A percentile compares a stretch with the other conserved stretches of the same genome.
phyloP scores from a whole-genome alignment of 2,329 filamentous ascomycete genomes.

The Colletotrichum musae region DNA sequence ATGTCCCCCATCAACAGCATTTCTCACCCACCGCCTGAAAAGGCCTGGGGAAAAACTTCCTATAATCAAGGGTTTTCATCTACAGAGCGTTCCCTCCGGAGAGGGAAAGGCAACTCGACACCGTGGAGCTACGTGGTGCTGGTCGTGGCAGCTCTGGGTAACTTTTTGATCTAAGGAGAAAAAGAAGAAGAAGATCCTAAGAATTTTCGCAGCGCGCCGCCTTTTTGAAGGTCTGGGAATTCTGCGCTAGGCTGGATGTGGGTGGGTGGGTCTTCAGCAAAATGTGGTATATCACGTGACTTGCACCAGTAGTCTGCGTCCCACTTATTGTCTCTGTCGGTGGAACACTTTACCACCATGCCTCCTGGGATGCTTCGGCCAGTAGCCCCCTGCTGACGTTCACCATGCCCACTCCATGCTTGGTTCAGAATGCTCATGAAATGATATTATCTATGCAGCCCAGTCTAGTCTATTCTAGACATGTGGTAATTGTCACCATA shows the following conservation, averaged over 20 bases:
- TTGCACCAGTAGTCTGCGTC: too few relatives aligned
- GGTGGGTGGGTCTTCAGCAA: background rate
- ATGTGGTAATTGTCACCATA: background rate
- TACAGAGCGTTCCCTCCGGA: slow-evolving; percentile 67
- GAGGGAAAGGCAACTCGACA: slow-evolving; percentile 73
- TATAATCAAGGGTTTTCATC: slow-evolving; percentile 72
- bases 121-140: slow-evolving; percentile 70
- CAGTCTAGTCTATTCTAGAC: slow-evolving; percentile 9
- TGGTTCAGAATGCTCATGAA: slow-evolving; percentile 17
- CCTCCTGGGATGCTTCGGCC: too few relatives aligned
- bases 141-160: slow-evolving; percentile 74
- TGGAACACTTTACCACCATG: too few relatives aligned
- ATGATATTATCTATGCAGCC: slow-evolving; percentile 8
- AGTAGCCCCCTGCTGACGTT: background rate
- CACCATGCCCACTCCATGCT: background rate
- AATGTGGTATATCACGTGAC: too few relatives aligned
- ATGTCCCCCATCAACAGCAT: slow-evolving; percentile 76
- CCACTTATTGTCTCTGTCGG: too few relatives aligned
- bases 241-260: slow-evolving; percentile 43
- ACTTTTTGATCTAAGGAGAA: slow-evolving; percentile 74
- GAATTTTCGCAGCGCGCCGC: slow-evolving; percentile 47
- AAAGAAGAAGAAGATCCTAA: slow-evolving; percentile 56
- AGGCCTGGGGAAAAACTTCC: slow-evolving; percentile 70
- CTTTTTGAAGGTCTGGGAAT: slow-evolving; percentile 15
- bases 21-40: slow-evolving; percentile 64